Evolutionary conservation across 148 eudicot species (phyloP).

Genomic region (Gaultheria prostrata): DNA sequence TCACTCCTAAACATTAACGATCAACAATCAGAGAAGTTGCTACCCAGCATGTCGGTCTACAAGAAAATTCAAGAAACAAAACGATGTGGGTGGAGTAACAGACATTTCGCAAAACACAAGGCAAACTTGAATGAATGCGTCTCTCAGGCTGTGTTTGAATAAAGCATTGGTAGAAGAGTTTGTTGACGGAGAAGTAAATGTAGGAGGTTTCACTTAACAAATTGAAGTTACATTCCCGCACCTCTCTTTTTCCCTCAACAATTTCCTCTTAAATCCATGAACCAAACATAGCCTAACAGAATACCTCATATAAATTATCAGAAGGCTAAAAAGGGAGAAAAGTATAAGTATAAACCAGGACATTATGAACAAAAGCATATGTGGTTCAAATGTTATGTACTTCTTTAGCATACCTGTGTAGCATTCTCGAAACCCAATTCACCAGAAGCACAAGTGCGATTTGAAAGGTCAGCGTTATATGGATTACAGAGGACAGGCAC

Average conservation of each 20-base stretch:
- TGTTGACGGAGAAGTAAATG: background rate
- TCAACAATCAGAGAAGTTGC: background rate
- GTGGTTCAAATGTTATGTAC: background rate
- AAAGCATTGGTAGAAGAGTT: background rate
- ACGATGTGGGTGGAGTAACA: background rate
- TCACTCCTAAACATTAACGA: background rate
- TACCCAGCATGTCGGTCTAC: background rate
- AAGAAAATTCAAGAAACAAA: background rate
- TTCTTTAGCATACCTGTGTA: constrained; percentile 31
- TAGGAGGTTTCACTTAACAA: background rate
- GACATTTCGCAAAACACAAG: background rate
- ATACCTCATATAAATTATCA: background rate
- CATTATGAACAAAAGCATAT: background rate
- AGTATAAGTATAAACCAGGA: background rate
- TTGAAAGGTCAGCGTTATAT: constrained; percentile 50
- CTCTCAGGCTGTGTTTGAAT: background rate
- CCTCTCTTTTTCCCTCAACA: background rate
- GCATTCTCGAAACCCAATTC: constrained; percentile 74
- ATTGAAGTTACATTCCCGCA: background rate
- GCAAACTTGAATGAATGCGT: background rate
- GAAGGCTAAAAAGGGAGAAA: background rate
- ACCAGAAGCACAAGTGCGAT: constrained; percentile 55
- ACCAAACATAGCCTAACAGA: background rate
- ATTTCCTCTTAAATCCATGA: background rate
- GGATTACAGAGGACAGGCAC: constrained; percentile 86